These are phyloP conservation scores for Mollisia scopiformis DNA, from an alignment of 2,329 filamentous ascomycete species.

Conservation along the genomic window DNA sequence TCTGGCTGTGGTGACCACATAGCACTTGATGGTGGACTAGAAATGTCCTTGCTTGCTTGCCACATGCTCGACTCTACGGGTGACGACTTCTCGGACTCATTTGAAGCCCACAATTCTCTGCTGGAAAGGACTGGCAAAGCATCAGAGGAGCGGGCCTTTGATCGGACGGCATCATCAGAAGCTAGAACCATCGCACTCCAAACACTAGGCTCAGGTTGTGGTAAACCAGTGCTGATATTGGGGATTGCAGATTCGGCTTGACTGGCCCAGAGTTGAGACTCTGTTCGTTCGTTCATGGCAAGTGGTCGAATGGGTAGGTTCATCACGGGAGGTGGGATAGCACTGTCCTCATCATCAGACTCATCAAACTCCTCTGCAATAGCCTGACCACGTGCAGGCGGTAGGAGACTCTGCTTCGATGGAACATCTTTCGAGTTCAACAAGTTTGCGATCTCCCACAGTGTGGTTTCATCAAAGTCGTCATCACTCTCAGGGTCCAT, in stretches of 20 bases:
- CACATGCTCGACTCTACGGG: slow-evolving; percentile 15
- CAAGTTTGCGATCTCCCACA: slow-evolving; percentile 67
- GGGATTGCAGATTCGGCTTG: neutral
- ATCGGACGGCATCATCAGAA: slow-evolving; percentile 18
- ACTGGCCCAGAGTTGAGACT: slow-evolving; percentile 23
- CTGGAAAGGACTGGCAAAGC: slow-evolving; percentile 20
- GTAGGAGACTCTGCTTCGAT: slow-evolving; percentile 54
- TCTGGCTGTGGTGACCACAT: slow-evolving; percentile 23
- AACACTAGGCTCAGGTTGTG: slow-evolving; percentile 25
- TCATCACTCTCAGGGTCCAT: slow-evolving; percentile 28
- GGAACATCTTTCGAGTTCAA: slow-evolving; percentile 55
- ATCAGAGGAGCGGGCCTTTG: slow-evolving; percentile 15
- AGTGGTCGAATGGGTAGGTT: slow-evolving; percentile 28
- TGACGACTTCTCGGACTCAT: neutral
- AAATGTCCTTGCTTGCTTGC: neutral
- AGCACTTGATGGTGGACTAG: neutral
- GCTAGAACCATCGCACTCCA: slow-evolving; percentile 28
- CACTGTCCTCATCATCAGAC: slow-evolving; percentile 22
- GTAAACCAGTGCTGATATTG: slow-evolving; percentile 14
- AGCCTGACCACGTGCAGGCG: slow-evolving; percentile 21
- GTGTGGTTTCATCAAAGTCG: slow-evolving; percentile 60
- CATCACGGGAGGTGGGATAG: slow-evolving; percentile 10
- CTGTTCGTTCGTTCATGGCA: slow-evolving; percentile 3
- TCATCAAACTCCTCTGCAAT: slow-evolving; percentile 29
- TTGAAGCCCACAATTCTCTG: slow-evolving; percentile 22